These are phyloP conservation scores for Pueraria montana DNA, from an alignment of 306 rosid species.

Conservation along the genomic window DNA sequence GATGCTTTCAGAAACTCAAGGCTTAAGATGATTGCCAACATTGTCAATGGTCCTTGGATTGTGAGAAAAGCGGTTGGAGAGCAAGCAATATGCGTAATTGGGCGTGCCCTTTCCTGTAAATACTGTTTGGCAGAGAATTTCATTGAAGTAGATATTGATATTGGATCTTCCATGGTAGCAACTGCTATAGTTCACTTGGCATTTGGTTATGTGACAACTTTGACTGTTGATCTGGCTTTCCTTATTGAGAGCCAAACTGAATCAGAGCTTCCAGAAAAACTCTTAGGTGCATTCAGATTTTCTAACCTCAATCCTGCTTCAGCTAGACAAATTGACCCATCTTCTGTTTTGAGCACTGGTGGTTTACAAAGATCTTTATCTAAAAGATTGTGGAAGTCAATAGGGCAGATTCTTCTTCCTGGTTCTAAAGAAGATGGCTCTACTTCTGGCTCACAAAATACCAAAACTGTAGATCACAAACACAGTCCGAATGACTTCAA, in stretches of 20 bases:
- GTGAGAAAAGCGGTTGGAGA: conserved; percentile 14
- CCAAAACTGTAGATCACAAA: conserved; percentile 2
- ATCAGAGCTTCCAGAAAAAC: conserved; percentile 83
- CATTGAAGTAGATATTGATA: conserved; percentile 20
- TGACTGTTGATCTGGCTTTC: conserved; percentile 67
- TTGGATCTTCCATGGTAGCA: conserved; percentile 90
- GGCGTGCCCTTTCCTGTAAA: conserved; percentile 77
- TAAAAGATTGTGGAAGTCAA: not conserved
- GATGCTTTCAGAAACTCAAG: conserved; percentile 77
- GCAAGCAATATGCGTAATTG: conserved; percentile 69
- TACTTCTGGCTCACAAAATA: not conserved
- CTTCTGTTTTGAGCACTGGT: conserved; percentile 34
- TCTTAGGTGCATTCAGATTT: conserved; percentile 82
- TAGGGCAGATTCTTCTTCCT: conserved; percentile 8
- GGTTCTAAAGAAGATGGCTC: conserved; percentile 8
- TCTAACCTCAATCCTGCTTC: conserved; percentile 76
- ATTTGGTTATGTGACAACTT: conserved; percentile 60
- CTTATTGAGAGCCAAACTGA: conserved; percentile 78
- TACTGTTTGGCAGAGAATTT: conserved; percentile 55
- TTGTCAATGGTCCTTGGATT: conserved; percentile 53
- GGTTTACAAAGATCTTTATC: not conserved
- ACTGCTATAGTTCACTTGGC: conserved; percentile 88
- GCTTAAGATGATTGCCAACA: conserved; percentile 90
- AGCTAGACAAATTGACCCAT: conserved; percentile 66
- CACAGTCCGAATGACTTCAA: not conserved